Base-by-base conservation (phyloP, 1,139 yeast genomes). In the Lodderomyces theae region DNA sequence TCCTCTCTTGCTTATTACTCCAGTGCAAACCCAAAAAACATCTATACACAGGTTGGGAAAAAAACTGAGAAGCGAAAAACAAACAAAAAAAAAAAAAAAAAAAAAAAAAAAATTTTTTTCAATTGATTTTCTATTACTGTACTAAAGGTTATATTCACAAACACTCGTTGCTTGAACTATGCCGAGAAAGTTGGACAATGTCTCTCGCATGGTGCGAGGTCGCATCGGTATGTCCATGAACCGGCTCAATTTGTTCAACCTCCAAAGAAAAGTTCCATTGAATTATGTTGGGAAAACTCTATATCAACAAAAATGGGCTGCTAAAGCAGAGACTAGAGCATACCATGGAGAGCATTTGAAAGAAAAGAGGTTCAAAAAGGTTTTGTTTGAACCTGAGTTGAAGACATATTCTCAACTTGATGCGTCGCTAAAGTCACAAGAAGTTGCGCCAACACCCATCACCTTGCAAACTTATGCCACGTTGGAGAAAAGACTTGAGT, bases 291-390 rank as follows among this genome's bases (percentile, higher is more conserved):
- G 80, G 8, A 79, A 77, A 56, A 77, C 89, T 12, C 66, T 87
- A 44, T 92, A 75, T 66, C 96, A 89, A 65, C 96, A 90, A 63
- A 88, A 89, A 66, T 92, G 96, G 90, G 67, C 74, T 8, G 84
- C 97, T 41, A 92, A 94, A 62, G 84, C 83, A 57, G 97, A 89
- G 59, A 83, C 97, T 4, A 79, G 98, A 66, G 85, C 94, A 1
- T 92, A 92, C 61, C 98, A 92, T 60, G 98, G 98, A 52, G 97
- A 92, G 57, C 90, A 86, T 59, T 65, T 92, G 43, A 85, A 94
- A 1, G 98, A 92, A 61, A 70, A 80, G 21, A 80, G 92, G 57
- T 87, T 90, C 80, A 80, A 84, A 57, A 70, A 80, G 22, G 45
- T 49, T 1, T 63, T 78, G 39, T 89, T 89, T 64, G 71, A 79